Percentiles rank a stretch among this genome's conserved stretches.
Evolutionary conservation across 305 asterid genomes (phyloP).

Genomic region (Fraxinus latifolia): DNA sequence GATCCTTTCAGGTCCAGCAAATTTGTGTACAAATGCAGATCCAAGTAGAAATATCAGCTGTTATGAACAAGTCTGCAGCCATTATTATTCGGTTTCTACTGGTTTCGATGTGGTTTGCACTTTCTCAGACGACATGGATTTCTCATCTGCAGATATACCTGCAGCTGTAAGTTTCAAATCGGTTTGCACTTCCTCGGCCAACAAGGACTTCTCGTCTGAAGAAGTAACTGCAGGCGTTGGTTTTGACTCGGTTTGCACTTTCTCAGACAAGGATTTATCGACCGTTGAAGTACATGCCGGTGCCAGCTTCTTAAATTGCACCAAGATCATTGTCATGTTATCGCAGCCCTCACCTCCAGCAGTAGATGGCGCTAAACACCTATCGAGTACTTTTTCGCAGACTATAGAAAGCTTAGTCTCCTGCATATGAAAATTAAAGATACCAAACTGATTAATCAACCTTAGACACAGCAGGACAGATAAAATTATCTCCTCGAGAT

Average conservation of each 20-base stretch:
- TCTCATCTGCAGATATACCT: not conserved
- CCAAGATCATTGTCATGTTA: slow-evolving; percentile 95
- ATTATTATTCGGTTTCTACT: slow-evolving; percentile 26
- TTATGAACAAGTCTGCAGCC: not conserved
- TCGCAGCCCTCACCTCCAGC: slow-evolving; percentile 95
- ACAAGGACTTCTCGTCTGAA: slow-evolving; percentile 32
- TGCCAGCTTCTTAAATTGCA: slow-evolving; percentile 60
- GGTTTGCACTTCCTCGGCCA: slow-evolving; percentile 23
- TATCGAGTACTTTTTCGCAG: slow-evolving; percentile 79
- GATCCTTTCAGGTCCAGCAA: not conserved
- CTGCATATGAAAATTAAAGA: slow-evolving; percentile 36
- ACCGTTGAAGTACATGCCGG: slow-evolving; percentile 30
- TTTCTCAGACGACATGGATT: not conserved
- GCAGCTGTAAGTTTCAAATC: not conserved
- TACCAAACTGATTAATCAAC: not conserved
- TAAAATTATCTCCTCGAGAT: not conserved
- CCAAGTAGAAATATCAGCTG: not conserved
- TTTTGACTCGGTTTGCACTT: slow-evolving; percentile 19
- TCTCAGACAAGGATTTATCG: slow-evolving; percentile 35
- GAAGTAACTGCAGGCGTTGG: slow-evolving; percentile 7
- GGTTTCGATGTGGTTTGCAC: slow-evolving; percentile 1
- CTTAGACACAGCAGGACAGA: not conserved
- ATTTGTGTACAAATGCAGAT: slow-evolving; percentile 21
- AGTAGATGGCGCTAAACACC: slow-evolving; percentile 90
- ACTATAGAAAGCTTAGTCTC: slow-evolving; percentile 75